Base-by-base conservation (phyloP, 2,329 filamentous ascomycete species). In the Pseudocercospora vitis region DNA sequence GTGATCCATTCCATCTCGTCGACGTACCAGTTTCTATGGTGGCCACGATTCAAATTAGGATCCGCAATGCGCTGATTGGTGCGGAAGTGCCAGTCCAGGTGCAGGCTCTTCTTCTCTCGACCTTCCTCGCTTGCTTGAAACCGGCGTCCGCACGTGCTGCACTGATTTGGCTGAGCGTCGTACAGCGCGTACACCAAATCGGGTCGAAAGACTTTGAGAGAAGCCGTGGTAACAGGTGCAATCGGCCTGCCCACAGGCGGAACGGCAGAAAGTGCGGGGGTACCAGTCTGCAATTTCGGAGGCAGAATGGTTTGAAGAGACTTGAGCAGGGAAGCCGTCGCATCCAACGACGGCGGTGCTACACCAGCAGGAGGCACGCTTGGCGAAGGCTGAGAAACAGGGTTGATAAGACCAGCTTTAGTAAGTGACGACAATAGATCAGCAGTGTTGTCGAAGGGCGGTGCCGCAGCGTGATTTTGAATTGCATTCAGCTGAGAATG, bases 71-170 rank as follows among this genome's bases (percentile, higher is more conserved):
- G 86, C 66, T 91, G 88, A 67, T 96, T 92, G 19, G 92, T 91
- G 52, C 87, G 86, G 75, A 99, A 99, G 72, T 99, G 94, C 94
- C 94, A 99, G 73, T 99, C 94, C 78, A 99, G 86, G 69, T 99
- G 94, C 2, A 87, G 84, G 19, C 86, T 89, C 75, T 97, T 97
- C 76, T 88, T 88, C 68, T 86, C 85, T 65, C 84, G 88, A 9
- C 92, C 92, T 60, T 88, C 84, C 9, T 85, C 83, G 45, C 89
- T 88, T 3, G 82, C 82, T 50, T 81, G 81, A 71, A 99, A 99
- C 2, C 94, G 86, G 55, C 91, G 83, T 19, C 92, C 94, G 69
- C 94, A 99, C 55, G 92, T 92, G 9, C 87, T 89, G 70, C 94
- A 99, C 52, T 91, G 88, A 55, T 91, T 88, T 0, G 92, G 89